These are phyloP conservation scores for Podila epicladia DNA, from an alignment of 192 early-diverging fungal species.

Conservation along the genomic window DNA sequence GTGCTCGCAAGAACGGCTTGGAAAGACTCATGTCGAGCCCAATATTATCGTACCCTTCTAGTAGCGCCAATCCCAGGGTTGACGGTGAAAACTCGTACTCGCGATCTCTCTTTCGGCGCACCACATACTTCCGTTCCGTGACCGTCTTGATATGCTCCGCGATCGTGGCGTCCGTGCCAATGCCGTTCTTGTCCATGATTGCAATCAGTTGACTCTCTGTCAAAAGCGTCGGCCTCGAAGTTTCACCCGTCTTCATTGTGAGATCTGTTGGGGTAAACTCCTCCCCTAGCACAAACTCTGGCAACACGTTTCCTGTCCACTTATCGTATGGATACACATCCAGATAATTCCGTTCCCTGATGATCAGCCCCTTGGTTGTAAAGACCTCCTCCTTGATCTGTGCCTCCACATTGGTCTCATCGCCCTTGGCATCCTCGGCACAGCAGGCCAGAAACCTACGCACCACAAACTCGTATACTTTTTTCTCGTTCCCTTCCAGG, in stretches of 20 bases:
- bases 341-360: conserved; percentile 89
- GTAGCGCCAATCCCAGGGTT: conserved; percentile 86
- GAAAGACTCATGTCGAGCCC: conserved; percentile 86
- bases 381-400: conserved; percentile 82
- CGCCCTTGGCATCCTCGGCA: conserved; percentile 88
- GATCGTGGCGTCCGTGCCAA: conserved; percentile 98
- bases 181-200: conserved; percentile 93
- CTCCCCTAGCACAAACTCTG: conserved; percentile 75
- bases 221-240: conserved; percentile 78
- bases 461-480: conserved; percentile 88
- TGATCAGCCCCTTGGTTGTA: conserved; percentile 76
- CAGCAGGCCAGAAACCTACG: conserved; percentile 94
- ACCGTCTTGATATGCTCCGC: conserved; percentile 96
- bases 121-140: conserved; percentile 85
- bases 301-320: conserved; percentile 82
- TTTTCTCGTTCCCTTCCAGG: conserved; percentile 67
- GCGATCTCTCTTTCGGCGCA: conserved; percentile 61
- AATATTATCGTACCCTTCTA: conserved; percentile 89
- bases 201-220: conserved; percentile 89
- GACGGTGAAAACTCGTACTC: conserved; percentile 75
- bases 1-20: conserved; percentile 86
- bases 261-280: conserved; percentile 73
- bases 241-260: conserved; percentile 72
- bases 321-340: conserved; percentile 93
- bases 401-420: conserved; percentile 80